These are phyloP conservation scores for Tetrahymena borealis DNA, from an alignment of 73 alveolate species.

Conservation along the genomic window DNA sequence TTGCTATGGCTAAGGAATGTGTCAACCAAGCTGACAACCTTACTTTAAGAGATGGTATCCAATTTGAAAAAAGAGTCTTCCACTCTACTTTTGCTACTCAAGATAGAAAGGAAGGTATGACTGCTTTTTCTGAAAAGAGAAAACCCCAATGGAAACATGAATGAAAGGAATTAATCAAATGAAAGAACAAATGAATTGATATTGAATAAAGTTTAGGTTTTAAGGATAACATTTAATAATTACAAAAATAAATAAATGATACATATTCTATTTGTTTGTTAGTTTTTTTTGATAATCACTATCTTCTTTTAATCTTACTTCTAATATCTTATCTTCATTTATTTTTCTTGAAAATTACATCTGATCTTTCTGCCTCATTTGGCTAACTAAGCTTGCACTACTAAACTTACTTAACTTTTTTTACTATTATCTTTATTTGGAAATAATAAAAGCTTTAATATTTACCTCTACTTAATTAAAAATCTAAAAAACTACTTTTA, in stretches of 20 bases:
- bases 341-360: too few relatives aligned
- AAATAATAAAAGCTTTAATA: background rate
- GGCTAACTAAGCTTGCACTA: background rate
- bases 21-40: slow-evolving; percentile 87
- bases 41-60: slow-evolving; percentile 77
- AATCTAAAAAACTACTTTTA: background rate
- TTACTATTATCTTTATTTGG: background rate
- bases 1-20: slow-evolving; percentile 81
- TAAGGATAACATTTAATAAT: too few relatives aligned
- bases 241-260: too few relatives aligned
- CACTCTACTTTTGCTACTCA: slow-evolving; percentile 90
- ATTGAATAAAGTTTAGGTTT: too few relatives aligned
- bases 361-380: too few relatives aligned
- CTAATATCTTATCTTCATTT: too few relatives aligned
- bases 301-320: too few relatives aligned
- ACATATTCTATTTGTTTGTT: too few relatives aligned
- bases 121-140: slow-evolving; percentile 88
- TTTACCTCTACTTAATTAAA: background rate
- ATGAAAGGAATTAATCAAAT: slow-evolving; percentile 23
- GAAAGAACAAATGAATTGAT: too few relatives aligned
- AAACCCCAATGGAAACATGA: slow-evolving; percentile 71
- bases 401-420: background rate
- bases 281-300: too few relatives aligned
- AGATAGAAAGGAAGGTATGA: slow-evolving; percentile 96
- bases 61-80: slow-evolving; percentile 85